These are phyloP conservation scores for Escallonia rubra DNA, from an alignment of 129 eudicot genomes.

Conservation along the genomic window DNA sequence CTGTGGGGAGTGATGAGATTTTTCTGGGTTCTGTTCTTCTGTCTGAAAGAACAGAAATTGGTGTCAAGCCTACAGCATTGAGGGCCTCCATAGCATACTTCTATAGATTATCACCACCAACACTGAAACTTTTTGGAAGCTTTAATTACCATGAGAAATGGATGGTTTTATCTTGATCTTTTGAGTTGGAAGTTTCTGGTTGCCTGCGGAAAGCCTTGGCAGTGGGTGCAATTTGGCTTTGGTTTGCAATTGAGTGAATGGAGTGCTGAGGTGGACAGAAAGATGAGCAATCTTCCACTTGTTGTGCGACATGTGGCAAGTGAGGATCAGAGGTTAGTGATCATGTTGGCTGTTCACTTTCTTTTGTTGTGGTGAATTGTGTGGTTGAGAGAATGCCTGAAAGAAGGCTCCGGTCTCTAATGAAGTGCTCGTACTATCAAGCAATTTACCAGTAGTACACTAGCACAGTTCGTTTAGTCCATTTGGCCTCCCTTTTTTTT, in stretches of 20 bases:
- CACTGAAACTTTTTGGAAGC: conserved; percentile 1
- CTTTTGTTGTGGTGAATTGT: conserved; percentile 17
- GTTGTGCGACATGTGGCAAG: conserved; percentile 36
- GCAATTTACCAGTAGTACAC: background rate
- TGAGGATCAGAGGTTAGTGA: conserved; percentile 39
- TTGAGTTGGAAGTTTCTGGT: background rate
- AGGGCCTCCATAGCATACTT: conserved; percentile 85
- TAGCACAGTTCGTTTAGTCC: background rate
- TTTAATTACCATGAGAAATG: conserved; percentile 19
- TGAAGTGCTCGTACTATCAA: background rate
- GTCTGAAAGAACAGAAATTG: conserved; percentile 58
- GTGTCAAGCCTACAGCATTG: conserved; percentile 61
- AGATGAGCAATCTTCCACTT: conserved; percentile 27
- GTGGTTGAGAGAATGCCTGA: conserved; percentile 21
- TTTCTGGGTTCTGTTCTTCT: conserved; percentile 53
- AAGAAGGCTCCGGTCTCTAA: conserved; percentile 1
- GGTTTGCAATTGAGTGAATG: conserved; percentile 13
- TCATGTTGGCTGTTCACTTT: conserved; percentile 26
- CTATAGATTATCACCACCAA: background rate
- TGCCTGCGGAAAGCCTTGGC: background rate
- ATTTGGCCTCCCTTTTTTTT: no score
- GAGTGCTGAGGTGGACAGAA: conserved; percentile 42
- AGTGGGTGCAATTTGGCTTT: conserved; percentile 23
- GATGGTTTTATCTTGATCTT: background rate
- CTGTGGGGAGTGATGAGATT: conserved; percentile 20